Evolutionary conservation across 2,329 filamentous ascomycete genomes (phyloP).

Genomic region (Aspergillus sp.): DNA sequence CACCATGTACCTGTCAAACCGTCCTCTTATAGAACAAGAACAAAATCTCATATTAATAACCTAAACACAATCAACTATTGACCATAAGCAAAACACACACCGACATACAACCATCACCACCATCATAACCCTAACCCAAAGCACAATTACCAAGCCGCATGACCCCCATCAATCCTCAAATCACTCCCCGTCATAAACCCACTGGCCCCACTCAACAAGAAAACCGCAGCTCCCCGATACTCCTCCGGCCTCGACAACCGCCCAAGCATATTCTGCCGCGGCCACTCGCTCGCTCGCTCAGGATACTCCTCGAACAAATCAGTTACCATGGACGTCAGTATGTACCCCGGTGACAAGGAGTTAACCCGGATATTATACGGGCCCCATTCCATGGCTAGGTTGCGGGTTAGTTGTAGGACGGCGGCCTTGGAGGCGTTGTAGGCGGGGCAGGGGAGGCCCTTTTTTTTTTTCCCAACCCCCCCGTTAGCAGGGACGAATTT

Average conservation of each 20-base stretch:
- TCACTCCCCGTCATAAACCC: constrained; percentile 52
- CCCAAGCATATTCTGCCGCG: constrained; percentile 77
- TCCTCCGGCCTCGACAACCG: constrained; percentile 61
- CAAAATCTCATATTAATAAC: too few relatives aligned
- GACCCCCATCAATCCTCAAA: constrained; percentile 49
- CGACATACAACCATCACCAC: too few relatives aligned
- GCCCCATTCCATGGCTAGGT: constrained; percentile 45
- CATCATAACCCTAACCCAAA: too few relatives aligned
- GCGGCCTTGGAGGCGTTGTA: constrained; percentile 46
- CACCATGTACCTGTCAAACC: too few relatives aligned
- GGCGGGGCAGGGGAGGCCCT: constrained; percentile 44
- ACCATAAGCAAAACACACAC: too few relatives aligned
- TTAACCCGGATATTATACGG: constrained; percentile 12
- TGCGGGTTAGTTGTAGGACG: constrained; percentile 42
- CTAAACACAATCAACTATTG: too few relatives aligned
- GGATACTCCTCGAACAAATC: constrained; percentile 56
- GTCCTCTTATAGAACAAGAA: too few relatives aligned
- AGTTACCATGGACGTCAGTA: constrained; percentile 42
- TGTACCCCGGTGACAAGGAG: constrained; percentile 29
- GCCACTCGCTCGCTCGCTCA: constrained; percentile 72
- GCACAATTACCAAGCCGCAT: constrained; percentile 44
- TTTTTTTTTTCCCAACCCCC: neutral
- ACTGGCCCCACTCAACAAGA: constrained; percentile 44
- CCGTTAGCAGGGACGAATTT: neutral
- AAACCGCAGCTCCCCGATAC: constrained; percentile 53